phyloP scores from a whole-genome alignment of 2,329 filamentous ascomycete genomes.

The Nemania sp. region DNA sequence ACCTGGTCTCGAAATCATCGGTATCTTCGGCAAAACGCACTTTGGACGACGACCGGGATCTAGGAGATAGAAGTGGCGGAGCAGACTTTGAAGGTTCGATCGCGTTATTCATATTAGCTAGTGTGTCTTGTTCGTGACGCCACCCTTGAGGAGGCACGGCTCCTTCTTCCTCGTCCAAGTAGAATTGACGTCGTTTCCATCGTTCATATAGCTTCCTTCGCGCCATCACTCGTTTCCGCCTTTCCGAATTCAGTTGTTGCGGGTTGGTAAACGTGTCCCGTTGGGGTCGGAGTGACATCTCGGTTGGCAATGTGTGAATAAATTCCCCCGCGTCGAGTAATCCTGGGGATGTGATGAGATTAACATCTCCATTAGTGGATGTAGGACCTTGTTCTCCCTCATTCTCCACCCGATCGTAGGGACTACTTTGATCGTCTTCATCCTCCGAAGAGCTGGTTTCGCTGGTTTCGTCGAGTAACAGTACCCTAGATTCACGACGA shows the following conservation, averaged over 20 bases:
- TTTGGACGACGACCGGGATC: constrained; percentile 77
- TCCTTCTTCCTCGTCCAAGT: constrained; percentile 85
- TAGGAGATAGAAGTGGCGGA: constrained; percentile 49
- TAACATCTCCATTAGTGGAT: constrained; percentile 15
- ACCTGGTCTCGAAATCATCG: constrained; percentile 70
- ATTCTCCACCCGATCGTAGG: constrained; percentile 32
- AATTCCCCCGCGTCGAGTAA: constrained; percentile 38
- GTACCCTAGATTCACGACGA: constrained; percentile 27
- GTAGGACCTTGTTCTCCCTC: constrained; percentile 19
- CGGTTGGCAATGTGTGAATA: constrained; percentile 43
- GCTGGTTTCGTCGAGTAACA: constrained; percentile 29
- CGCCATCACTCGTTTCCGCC: constrained; percentile 48
- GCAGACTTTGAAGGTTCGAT: constrained; percentile 51
- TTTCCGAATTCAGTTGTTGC: constrained; percentile 44
- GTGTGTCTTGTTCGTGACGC: constrained; percentile 62
- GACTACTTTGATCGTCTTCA: constrained; percentile 34
- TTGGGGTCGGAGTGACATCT: constrained; percentile 49
- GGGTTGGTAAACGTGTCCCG: constrained; percentile 41
- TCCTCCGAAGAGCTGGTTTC: constrained; percentile 35
- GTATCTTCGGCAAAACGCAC: constrained; percentile 75
- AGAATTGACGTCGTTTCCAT: constrained; percentile 79
- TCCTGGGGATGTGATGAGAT: constrained; percentile 7
- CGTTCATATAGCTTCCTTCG: constrained; percentile 66
- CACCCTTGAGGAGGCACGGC: constrained; percentile 67
- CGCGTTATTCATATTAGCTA: constrained; percentile 45